A percentile compares a stretch with the other conserved stretches of the same genome.
Conservation (phyloP, 2,329 filamentous ascomycete genomes). For the Pestalotiopsis sp. region DNA sequence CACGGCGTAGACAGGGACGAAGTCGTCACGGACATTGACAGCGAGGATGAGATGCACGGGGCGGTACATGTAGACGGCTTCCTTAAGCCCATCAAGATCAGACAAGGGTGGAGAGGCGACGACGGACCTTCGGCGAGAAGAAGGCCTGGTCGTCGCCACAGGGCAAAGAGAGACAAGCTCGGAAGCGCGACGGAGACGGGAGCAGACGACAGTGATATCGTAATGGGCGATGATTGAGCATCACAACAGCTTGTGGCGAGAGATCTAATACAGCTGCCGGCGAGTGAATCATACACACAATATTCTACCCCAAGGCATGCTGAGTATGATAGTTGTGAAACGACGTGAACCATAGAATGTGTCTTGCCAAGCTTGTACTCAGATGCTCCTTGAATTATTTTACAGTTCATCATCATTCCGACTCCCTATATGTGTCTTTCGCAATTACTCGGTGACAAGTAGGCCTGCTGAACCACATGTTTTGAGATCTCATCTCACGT, state of each 20-base stretch:
- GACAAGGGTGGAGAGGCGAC: conserved; percentile 48
- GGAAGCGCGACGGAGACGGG: neutral
- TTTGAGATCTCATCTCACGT: no score
- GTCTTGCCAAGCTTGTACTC: no score
- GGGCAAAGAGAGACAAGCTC: neutral
- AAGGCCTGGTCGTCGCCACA: neutral
- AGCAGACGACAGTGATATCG: conserved; percentile 8
- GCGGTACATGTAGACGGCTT: conserved; percentile 72
- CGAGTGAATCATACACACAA: neutral
- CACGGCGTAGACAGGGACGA: conserved; percentile 33
- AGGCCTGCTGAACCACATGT: no score
- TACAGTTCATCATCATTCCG: no score
- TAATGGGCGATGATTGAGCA: conserved; percentile 1
- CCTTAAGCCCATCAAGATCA: conserved; percentile 54
- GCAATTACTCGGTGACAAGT: no score
- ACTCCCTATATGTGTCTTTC: no score
- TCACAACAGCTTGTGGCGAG: neutral
- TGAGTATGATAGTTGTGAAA: no score
- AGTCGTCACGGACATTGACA: conserved; percentile 35
- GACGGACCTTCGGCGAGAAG: conserved; percentile 23
- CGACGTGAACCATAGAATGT: no score
- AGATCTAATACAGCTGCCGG: no score
- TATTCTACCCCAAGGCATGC: neutral
- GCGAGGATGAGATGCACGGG: conserved; percentile 58
- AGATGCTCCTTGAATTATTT: no score